Evolutionary conservation across 352 stramenopile species (phyloP).

Genomic region (Albugo candida): DNA sequence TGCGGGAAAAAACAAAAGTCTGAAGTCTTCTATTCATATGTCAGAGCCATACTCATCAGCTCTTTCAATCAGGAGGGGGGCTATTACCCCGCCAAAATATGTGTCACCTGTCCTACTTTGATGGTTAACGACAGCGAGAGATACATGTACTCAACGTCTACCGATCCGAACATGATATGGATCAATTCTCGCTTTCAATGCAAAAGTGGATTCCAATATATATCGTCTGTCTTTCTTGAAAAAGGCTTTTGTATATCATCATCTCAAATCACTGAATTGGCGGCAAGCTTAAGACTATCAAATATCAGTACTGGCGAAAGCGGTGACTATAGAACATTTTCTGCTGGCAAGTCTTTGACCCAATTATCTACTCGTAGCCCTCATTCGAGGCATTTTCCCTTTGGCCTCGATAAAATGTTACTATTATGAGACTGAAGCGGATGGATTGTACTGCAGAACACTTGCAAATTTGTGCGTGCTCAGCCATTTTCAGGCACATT

Average conservation of each 20-base stretch:
- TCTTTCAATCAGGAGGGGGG: constrained; percentile 17
- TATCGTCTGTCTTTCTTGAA: too few relatives aligned
- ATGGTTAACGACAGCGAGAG: constrained; percentile 16
- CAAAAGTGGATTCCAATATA: constrained; percentile 20
- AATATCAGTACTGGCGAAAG: constrained; percentile 21
- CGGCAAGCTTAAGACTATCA: constrained; percentile 18
- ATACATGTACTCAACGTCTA: constrained; percentile 41
- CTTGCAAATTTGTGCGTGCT: constrained; percentile 87
- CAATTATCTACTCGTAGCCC: constrained; percentile 12
- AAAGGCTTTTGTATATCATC: too few relatives aligned
- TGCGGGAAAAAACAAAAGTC: constrained; percentile 31
- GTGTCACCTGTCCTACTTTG: constrained; percentile 22
- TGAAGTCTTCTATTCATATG: background rate
- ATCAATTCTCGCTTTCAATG: constrained; percentile 33
- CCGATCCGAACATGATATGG: constrained; percentile 3
- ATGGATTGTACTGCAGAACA: constrained; percentile 64
- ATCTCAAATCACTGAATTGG: background rate
- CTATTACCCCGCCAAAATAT: constrained; percentile 40
- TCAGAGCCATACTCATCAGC: background rate
- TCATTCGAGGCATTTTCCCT: constrained; percentile 68
- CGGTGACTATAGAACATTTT: constrained; percentile 12
- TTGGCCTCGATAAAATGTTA: constrained; percentile 64
- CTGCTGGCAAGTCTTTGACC: constrained; percentile 17
- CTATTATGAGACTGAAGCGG: constrained; percentile 53
- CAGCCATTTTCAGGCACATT: constrained; percentile 59